Evolutionary conservation across 1,284 basidiomycete genomes (phyloP), one percentile per base, ranked within the genome.

Genomic region (Pisolithus thermaeus): DNA sequence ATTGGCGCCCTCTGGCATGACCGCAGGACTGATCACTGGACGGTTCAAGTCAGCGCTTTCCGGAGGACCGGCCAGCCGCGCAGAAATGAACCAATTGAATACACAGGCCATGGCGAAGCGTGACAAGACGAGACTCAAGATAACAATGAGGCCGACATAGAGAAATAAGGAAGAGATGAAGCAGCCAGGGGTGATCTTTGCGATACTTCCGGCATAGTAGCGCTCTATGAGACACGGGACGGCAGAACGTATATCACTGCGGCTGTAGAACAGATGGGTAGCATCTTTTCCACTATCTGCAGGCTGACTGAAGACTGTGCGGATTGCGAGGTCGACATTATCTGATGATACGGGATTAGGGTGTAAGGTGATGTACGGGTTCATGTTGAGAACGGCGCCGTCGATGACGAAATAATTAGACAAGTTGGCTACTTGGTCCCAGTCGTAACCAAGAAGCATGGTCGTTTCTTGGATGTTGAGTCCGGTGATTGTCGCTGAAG

Each of bases 41-140:
- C 86, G 78, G 61, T 80, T 82, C 20, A 94, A 75, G 47, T 90
- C 78, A 51, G 77, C 77, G 52, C 67, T 80, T 55, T 80, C 77
- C 1, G 89, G 90, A 28, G 88, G 83, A 12, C 82, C 81, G 35
- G 90, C 87, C 45, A 95, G 80, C 51, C 78, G 79, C 18, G 80
- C 79, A 7, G 90, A 92, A 54, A 99, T 73, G 74, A 95, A 96
- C 95, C 95, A 99, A 62, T 83, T 92, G 79, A 98, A 99, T 55
- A 95, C 72, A 65, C 92, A 90, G 3, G 97, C 97, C 96, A 99
- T 98, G 61, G 81, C 72, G 72, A 99, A 99, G 42, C 96, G 91
- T 36, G 90, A 82, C 54, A 98, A 69, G 42, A 99, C 92, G 55
- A 99, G 84, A 38, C 80, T 81, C 52, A 99, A 81, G 64, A 99